These are phyloP conservation scores for Myriosclerotinia duriaeana DNA, from an alignment of 2,329 filamentous ascomycete genomes.

Conservation along the genomic window DNA sequence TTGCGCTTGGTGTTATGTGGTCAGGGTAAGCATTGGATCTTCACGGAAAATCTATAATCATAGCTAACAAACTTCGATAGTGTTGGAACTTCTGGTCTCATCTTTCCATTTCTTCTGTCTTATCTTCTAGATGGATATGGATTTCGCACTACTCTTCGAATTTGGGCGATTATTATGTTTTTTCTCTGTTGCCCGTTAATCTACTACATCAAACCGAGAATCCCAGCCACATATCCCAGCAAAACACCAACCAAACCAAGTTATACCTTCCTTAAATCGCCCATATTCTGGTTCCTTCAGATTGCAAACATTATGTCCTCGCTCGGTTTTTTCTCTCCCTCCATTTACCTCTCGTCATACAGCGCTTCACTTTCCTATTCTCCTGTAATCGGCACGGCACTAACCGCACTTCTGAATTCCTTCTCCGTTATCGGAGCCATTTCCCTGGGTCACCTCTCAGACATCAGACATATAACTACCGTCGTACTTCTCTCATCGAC, in stretches of 20 bases:
- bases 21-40: constrained; percentile 30
- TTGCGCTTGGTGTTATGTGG: constrained; percentile 53
- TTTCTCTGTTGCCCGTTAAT: constrained; percentile 49
- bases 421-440: constrained; percentile 49
- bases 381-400: constrained; percentile 46
- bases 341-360: constrained; percentile 54
- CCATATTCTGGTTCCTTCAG: constrained; percentile 50
- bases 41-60: not conserved
- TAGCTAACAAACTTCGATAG: constrained; percentile 13
- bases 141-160: constrained; percentile 43
- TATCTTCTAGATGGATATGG: constrained; percentile 46
- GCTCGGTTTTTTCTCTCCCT: constrained; percentile 55
- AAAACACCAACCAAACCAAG: constrained; percentile 14
- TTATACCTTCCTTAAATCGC: constrained; percentile 46
- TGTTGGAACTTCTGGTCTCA: constrained; percentile 32
- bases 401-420: constrained; percentile 50
- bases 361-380: constrained; percentile 46
- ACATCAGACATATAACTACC: constrained; percentile 46
- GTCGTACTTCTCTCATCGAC: constrained; percentile 52
- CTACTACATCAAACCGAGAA: constrained; percentile 56
- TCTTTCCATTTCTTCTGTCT: constrained; percentile 44
- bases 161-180: constrained; percentile 44
- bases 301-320: constrained; percentile 53
- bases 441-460: constrained; percentile 43
- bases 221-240: constrained; percentile 42